Evolutionary conservation across 2,329 filamentous ascomycete species (phyloP).

Genomic region (Aspergillus aculeatinus): DNA sequence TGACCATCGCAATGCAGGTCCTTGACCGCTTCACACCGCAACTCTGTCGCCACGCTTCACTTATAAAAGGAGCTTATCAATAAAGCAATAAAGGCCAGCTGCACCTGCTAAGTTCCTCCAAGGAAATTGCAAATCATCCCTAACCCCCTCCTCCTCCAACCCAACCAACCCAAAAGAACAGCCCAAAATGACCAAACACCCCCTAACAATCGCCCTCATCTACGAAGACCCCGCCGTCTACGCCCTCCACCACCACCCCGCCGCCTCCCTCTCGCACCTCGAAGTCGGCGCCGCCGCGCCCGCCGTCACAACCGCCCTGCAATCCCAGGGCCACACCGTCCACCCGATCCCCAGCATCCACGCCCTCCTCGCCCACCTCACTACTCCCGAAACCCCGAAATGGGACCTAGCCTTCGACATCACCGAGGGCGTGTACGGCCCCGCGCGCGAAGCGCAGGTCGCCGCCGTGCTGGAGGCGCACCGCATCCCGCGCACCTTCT

Average conservation of each 20-base stretch:
- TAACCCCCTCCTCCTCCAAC: no score
- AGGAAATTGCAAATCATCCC: no score
- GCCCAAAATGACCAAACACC: not conserved
- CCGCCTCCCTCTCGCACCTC: constrained; percentile 17
- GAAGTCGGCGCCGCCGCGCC: constrained; percentile 18
- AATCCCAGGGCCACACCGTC: constrained; percentile 16
- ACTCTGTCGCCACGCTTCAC: no score
- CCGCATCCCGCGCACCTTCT: constrained; percentile 25
- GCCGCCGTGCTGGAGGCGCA: constrained; percentile 28
- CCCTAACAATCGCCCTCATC: constrained; percentile 12
- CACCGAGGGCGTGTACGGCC: constrained; percentile 22
- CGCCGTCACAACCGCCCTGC: constrained; percentile 11
- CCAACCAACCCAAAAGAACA: no score
- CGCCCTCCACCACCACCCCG: constrained; percentile 10
- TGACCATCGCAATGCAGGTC: no score
- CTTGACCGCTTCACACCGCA: no score
- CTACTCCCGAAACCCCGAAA: constrained; percentile 13
- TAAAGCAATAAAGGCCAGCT: no score
- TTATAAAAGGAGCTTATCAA: no score
- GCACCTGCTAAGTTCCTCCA: no score
- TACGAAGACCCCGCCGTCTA: constrained; percentile 15
- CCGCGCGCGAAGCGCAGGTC: constrained; percentile 25
- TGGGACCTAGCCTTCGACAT: constrained; percentile 32
- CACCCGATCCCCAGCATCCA: constrained; percentile 17
- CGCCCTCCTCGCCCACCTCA: constrained; percentile 16